phyloP scores from a whole-genome alignment of 768 basidiomycete genomes.

The Amanita muscaria region DNA sequence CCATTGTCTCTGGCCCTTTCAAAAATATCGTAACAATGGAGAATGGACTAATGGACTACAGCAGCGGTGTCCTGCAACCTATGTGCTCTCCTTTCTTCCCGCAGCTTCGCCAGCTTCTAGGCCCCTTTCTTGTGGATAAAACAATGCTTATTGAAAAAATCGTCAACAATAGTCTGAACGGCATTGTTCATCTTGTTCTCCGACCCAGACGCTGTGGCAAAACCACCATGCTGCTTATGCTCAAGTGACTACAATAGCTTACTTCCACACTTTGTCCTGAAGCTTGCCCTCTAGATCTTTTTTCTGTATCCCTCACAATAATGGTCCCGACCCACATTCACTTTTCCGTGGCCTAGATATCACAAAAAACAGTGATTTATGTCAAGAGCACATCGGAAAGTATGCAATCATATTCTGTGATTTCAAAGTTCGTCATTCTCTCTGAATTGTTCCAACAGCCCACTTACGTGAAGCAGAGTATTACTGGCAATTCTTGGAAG shows the following conservation, averaged over 20 bases:
- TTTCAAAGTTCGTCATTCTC: conserved; percentile 11
- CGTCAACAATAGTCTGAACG: too few relatives aligned
- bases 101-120: too few relatives aligned
- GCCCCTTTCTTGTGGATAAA: too few relatives aligned
- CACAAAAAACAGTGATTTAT: conserved; percentile 8
- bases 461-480: conserved; percentile 9
- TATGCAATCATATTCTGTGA: conserved; percentile 12
- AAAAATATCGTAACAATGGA: too few relatives aligned
- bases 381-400: conserved; percentile 12
- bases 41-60: too few relatives aligned
- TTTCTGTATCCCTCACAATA: conserved; percentile 11
- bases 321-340: conserved; percentile 4
- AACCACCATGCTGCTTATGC: conserved; percentile 13
- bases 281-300: conserved; percentile 9
- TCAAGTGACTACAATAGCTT: conserved; percentile 9
- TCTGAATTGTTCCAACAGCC: conserved; percentile 6
- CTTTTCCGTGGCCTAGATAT: conserved; percentile 12
- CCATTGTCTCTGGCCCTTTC: too few relatives aligned
- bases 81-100: too few relatives aligned
- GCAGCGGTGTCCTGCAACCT: too few relatives aligned
- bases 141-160: too few relatives aligned
- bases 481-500: conserved; percentile 9
- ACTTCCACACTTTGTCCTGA: conserved; percentile 4
- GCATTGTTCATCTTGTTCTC: conserved; percentile 14
- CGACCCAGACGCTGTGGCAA: conserved; percentile 12